These are phyloP conservation scores for Rhizopogon sp. DNA, from an alignment of 768 basidiomycete species.

Conservation along the genomic window DNA sequence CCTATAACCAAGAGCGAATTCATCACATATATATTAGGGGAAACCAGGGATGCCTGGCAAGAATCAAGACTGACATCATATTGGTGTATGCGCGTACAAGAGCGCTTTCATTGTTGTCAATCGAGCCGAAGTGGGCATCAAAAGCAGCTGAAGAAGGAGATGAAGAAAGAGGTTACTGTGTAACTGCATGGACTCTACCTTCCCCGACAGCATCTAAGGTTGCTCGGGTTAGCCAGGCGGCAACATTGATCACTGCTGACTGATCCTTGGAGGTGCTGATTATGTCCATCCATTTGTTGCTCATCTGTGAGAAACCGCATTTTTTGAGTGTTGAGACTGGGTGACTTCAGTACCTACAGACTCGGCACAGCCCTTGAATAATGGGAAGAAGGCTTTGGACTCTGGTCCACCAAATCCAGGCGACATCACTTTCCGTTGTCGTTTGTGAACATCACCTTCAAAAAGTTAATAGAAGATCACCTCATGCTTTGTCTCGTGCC, in stretches of 20 bases:
- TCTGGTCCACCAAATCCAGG: slow-evolving; percentile 53
- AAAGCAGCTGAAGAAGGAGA: slow-evolving; percentile 35
- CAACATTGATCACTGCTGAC: slow-evolving; percentile 18
- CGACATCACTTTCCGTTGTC: slow-evolving; percentile 50
- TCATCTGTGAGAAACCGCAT: slow-evolving; percentile 14
- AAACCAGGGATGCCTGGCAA: neutral
- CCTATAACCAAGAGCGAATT: neutral
- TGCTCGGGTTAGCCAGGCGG: slow-evolving; percentile 33
- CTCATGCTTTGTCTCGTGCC: slow-evolving; percentile 7
- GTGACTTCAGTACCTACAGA: slow-evolving; percentile 10
- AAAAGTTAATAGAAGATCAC: neutral
- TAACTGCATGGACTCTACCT: slow-evolving; percentile 22
- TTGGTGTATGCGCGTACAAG: slow-evolving; percentile 4
- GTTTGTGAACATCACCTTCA: slow-evolving; percentile 39
- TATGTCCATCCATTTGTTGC: slow-evolving; percentile 18
- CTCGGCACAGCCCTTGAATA: slow-evolving; percentile 38
- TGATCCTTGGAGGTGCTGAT: slow-evolving; percentile 5
- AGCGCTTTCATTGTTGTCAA: slow-evolving; percentile 15
- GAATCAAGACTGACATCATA: neutral
- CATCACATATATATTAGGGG: neutral
- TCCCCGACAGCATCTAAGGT: slow-evolving; percentile 48
- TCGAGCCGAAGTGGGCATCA: slow-evolving; percentile 42
- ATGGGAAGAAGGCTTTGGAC: slow-evolving; percentile 43
- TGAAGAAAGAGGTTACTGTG: neutral
- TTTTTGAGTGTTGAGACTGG: neutral